phyloP scores from a whole-genome alignment of 164 flowering plant genomes.

The Chimonanthus praecox region DNA sequence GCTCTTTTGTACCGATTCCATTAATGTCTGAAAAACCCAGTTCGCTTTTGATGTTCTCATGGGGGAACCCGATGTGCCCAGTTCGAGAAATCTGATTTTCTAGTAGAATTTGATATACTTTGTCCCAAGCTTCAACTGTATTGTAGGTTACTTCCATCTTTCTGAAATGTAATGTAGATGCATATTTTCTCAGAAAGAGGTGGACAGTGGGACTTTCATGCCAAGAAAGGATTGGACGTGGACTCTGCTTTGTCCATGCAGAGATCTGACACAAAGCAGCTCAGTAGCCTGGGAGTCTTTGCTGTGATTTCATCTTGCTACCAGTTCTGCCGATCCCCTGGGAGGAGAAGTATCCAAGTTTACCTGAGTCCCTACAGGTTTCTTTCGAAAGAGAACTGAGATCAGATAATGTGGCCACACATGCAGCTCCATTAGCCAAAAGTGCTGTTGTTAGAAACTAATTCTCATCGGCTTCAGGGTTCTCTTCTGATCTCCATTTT shows the following conservation, averaged over 20 bases:
- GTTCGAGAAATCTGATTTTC: not conserved
- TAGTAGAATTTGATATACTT: not conserved
- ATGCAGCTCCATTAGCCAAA: slow-evolving; percentile 34
- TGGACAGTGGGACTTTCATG: not conserved
- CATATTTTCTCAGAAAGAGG: not conserved
- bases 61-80: no score
- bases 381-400: slow-evolving; percentile 45
- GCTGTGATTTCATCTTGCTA: slow-evolving; percentile 39
- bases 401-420: slow-evolving; percentile 28
- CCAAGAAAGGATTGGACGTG: slow-evolving; percentile 57
- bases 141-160: not conserved
- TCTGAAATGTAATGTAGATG: not conserved
- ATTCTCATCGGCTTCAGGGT: slow-evolving; percentile 69
- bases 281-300: slow-evolving; percentile 38
- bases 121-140: not conserved
- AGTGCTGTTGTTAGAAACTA: slow-evolving; percentile 62
- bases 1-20: no score
- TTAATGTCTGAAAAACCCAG: no score
- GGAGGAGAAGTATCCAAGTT: slow-evolving; percentile 50
- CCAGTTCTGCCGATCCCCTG: slow-evolving; percentile 45
- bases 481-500: slow-evolving; percentile 62
- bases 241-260: slow-evolving; percentile 52
- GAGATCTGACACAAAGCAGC: slow-evolving; percentile 47
- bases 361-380: slow-evolving; percentile 49
- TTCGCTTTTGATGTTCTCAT: not conserved